Percentiles rank a stretch among this genome's conserved stretches.
phyloP scores from a whole-genome alignment of 768 basidiomycete genomes.

The Hygrocybe punicea region DNA sequence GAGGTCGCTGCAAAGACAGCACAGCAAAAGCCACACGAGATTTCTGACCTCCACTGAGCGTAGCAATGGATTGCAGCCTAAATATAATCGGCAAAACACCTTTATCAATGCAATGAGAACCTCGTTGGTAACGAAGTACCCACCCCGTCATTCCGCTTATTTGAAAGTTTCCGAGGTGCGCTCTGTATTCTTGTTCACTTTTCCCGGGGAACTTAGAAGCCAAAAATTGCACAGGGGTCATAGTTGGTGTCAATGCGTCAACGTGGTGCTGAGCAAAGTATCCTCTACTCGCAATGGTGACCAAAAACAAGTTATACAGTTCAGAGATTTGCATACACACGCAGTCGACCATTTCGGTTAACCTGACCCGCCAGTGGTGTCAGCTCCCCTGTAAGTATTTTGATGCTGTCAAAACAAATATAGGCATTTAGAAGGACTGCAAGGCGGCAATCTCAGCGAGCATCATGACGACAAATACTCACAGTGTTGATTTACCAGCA shows the following conservation, averaged over 20 bases:
- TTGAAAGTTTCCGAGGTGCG: conserved; percentile 95
- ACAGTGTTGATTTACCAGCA: conserved; percentile 95
- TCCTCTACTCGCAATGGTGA: conserved; percentile 47
- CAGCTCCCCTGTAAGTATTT: conserved; percentile 83
- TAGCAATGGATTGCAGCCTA: conserved; percentile 85
- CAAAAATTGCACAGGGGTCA: conserved; percentile 93
- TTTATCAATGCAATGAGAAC: conserved; percentile 2
- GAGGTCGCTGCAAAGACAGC: conserved; percentile 82
- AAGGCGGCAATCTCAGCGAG: too few relatives aligned
- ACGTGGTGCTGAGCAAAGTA: conserved; percentile 97
- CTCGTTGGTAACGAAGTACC: conserved; percentile 18
- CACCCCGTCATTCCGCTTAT: conserved; percentile 95
- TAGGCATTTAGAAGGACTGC: background rate
- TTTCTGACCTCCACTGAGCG: conserved; percentile 93
- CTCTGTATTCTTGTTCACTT: conserved; percentile 92
- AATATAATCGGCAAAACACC: background rate
- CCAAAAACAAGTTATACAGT: background rate
- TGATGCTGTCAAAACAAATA: conserved; percentile 70
- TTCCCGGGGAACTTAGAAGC: conserved; percentile 90
- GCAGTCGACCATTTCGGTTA: conserved; percentile 85
- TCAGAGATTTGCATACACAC: conserved; percentile 53
- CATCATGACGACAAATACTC: conserved; percentile 27
- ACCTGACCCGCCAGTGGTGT: conserved; percentile 74
- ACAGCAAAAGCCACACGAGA: conserved; percentile 91
- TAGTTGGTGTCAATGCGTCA: conserved; percentile 75